These are phyloP conservation scores for Chlorophyllum brunneum DNA, from an alignment of 768 basidiomycete species.

Conservation along the genomic window DNA sequence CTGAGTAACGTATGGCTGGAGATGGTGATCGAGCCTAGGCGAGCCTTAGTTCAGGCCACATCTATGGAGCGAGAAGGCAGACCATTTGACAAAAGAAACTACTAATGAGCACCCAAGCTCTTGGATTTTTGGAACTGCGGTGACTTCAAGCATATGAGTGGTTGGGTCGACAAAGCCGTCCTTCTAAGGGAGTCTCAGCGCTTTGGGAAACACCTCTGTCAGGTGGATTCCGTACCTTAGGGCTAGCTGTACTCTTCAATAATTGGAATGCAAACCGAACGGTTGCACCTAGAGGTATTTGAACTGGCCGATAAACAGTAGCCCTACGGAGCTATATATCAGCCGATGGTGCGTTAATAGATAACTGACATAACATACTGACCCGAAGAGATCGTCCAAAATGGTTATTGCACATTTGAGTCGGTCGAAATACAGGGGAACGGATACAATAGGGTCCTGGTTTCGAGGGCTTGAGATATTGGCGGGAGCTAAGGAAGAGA, in stretches of 20 bases:
- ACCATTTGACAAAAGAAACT: constrained; percentile 47
- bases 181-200: constrained; percentile 27
- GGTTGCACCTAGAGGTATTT: constrained; percentile 64
- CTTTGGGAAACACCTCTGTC: not conserved
- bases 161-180: constrained; percentile 47
- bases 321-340: constrained; percentile 36
- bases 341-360: not conserved
- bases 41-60: not conserved
- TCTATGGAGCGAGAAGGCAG: constrained; percentile 12
- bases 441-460: constrained; percentile 43
- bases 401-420: constrained; percentile 54
- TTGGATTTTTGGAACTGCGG: constrained; percentile 50
- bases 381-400: constrained; percentile 50
- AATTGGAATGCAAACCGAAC: constrained; percentile 47
- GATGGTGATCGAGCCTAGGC: constrained; percentile 45
- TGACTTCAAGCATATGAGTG: constrained; percentile 50
- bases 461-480: constrained; percentile 10
- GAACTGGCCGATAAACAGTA: constrained; percentile 55
- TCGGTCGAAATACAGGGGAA: constrained; percentile 60
- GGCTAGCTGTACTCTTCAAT: constrained; percentile 30
- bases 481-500: constrained; percentile 6
- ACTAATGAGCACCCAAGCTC: constrained; percentile 49
- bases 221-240: constrained; percentile 26
- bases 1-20: constrained; percentile 53
- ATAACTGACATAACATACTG: not conserved